Evolutionary conservation across 2,329 filamentous ascomycete species (phyloP).

Genomic region (Davidsoniella eucalypti): DNA sequence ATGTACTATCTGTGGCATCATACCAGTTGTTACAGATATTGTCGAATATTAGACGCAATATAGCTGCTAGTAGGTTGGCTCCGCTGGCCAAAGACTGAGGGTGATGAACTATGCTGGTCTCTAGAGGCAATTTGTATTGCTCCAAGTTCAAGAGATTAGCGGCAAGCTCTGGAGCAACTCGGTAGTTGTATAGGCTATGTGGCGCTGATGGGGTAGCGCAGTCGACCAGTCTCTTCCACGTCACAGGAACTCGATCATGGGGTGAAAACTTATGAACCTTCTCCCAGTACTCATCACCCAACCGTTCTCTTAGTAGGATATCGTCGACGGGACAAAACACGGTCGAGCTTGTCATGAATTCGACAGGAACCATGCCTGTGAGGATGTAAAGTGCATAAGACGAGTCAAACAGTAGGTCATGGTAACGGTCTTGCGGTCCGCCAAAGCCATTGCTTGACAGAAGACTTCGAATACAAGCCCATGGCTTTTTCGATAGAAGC

Average conservation of each 20-base stretch:
- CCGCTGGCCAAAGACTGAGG: neutral
- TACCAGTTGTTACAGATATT: too few species aligned
- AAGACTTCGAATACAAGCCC: neutral
- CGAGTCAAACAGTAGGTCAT: neutral
- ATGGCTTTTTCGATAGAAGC: neutral
- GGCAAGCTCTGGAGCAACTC: neutral
- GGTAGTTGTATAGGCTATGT: neutral
- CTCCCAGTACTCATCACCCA: neutral
- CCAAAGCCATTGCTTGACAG: neutral
- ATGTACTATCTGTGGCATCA: too few species aligned
- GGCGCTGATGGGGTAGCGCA: neutral
- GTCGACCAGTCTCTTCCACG: neutral
- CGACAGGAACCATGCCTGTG: neutral
- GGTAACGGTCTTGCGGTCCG: neutral
- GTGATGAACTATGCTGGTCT: neutral
- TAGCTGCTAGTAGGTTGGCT: too few species aligned
- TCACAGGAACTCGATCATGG: neutral
- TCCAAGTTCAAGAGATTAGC: neutral
- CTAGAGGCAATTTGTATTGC: too few species aligned
- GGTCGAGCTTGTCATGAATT: neutral
- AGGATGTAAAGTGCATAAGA: neutral
- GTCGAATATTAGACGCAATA: too few species aligned
- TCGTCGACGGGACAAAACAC: neutral
- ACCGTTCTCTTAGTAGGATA: neutral
- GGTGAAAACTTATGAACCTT: neutral